Conservation (phyloP, 257 asterid genomes). For the Primulina eburnea region DNA sequence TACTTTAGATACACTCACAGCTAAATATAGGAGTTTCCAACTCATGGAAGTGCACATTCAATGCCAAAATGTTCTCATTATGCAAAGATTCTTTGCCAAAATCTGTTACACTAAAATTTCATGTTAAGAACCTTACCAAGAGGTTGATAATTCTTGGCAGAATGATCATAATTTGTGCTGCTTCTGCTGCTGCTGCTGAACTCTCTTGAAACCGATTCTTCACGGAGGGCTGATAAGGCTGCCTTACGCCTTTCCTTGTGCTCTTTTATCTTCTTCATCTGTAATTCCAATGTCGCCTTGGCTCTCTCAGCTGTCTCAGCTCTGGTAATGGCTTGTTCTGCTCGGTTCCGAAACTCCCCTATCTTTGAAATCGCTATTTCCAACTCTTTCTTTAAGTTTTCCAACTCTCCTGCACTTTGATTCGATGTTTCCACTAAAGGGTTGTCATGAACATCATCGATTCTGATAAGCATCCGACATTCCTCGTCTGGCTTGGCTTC, state of each 20-base stretch:
- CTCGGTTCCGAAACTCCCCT: constrained; percentile 55
- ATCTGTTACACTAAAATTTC: constrained; percentile 37
- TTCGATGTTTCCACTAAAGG: not conserved
- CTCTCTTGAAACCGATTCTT: constrained; percentile 46
- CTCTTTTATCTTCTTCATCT: constrained; percentile 52
- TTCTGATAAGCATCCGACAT: constrained; percentile 7
- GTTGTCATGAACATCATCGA: constrained; percentile 1
- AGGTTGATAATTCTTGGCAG: constrained; percentile 47
- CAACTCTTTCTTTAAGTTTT: constrained; percentile 39
- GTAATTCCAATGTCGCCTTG: constrained; percentile 45
- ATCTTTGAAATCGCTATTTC: constrained; percentile 38
- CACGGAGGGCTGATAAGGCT: constrained; percentile 47
- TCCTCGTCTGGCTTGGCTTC: constrained; percentile 20
- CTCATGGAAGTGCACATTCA: too few relatives aligned
- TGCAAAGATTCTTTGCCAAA: too few relatives aligned
- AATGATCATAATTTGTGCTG: not conserved
- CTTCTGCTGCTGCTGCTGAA: constrained; percentile 5
- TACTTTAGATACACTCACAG: too few relatives aligned
- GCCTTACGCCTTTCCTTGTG: constrained; percentile 49
- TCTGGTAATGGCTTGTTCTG: constrained; percentile 80
- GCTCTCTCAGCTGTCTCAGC: constrained; percentile 77
- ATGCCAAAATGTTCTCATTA: too few relatives aligned
- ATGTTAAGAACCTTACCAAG: constrained; percentile 71
- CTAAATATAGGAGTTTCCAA: too few relatives aligned
- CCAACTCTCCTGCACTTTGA: constrained; percentile 27